Percentiles rank a stretch among this genome's conserved stretches.
Evolutionary conservation across 106 monocot genomes (phyloP).

Genomic region (Dioscorea alata): DNA sequence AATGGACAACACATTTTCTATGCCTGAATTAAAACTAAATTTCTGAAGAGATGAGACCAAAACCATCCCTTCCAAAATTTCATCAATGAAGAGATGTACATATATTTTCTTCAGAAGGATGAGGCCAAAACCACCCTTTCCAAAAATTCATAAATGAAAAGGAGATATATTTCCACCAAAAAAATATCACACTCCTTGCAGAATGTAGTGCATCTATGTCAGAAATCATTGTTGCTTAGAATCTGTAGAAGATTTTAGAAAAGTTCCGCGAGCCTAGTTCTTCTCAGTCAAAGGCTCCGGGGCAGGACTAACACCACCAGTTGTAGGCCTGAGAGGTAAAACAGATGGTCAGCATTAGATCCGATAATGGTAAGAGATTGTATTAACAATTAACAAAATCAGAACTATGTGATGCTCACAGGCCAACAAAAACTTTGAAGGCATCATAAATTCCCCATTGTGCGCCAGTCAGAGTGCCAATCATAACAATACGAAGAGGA

Average conservation of each 20-base stretch:
- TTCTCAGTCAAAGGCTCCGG: not conserved
- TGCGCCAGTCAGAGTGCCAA: constrained; percentile 18
- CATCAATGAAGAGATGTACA: too few species aligned
- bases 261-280: too few species aligned
- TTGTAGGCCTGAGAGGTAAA: constrained; percentile 10
- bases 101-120: not conserved
- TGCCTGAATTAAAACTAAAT: too few species aligned
- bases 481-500: constrained; percentile 19
- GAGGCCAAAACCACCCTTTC: constrained; percentile 6
- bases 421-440: constrained; percentile 22
- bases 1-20: too few species aligned
- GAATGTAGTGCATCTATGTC: not conserved
- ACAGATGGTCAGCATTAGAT: not conserved
- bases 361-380: not conserved
- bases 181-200: not conserved
- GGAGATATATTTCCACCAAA: not conserved
- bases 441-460: constrained; percentile 22
- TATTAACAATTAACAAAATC: not conserved
- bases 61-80: not conserved
- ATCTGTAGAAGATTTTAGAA: not conserved
- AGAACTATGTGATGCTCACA: not conserved
- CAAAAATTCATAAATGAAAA: not conserved
- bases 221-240: not conserved
- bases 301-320: constrained; percentile 15
- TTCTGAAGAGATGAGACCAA: constrained; percentile 1